Conservation (phyloP, 805 yeast genomes). For the Candida glaebosa region DNA sequence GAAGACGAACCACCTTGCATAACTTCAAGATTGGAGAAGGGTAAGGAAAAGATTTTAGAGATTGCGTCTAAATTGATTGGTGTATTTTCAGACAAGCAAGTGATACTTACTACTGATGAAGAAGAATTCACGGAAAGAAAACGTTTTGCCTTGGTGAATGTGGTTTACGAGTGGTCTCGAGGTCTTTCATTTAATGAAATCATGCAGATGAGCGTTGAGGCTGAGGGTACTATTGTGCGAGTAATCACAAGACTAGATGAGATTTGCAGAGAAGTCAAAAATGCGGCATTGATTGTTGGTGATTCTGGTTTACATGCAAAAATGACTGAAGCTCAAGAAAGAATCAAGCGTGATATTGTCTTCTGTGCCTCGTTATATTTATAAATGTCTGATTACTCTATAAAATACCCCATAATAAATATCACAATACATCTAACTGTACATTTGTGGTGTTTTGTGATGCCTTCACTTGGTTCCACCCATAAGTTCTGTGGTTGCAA, state of each 20-base stretch:
- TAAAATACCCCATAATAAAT: background rate
- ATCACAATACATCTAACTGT: too few relatives aligned
- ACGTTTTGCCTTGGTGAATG: constrained; percentile 87
- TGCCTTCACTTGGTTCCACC: background rate
- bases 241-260: constrained; percentile 94
- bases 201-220: constrained; percentile 83
- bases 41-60: constrained; percentile 60
- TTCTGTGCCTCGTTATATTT: constrained; percentile 93
- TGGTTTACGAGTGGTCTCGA: constrained; percentile 97
- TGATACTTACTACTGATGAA: constrained; percentile 78
- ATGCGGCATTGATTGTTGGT: constrained; percentile 92
- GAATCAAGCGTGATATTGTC: constrained; percentile 93
- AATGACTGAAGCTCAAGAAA: constrained; percentile 90
- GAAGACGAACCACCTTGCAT: constrained; percentile 59
- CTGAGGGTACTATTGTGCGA: constrained; percentile 95
- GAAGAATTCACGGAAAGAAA: constrained; percentile 77
- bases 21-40: constrained; percentile 79
- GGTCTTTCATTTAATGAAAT: constrained; percentile 89
- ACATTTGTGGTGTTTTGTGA: too few relatives aligned
- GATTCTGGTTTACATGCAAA: constrained; percentile 86
- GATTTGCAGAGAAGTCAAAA: constrained; percentile 89
- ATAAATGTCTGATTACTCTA: constrained; percentile 23
- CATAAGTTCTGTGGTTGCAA: constrained; percentile 10
- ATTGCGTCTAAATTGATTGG: constrained; percentile 62
- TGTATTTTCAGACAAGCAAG: constrained; percentile 64